A percentile compares a stretch with the other conserved stretches of the same genome.
Evolutionary conservation across 1,284 basidiomycete species (phyloP).

Genomic region (Stygiomarasmius scandens): DNA sequence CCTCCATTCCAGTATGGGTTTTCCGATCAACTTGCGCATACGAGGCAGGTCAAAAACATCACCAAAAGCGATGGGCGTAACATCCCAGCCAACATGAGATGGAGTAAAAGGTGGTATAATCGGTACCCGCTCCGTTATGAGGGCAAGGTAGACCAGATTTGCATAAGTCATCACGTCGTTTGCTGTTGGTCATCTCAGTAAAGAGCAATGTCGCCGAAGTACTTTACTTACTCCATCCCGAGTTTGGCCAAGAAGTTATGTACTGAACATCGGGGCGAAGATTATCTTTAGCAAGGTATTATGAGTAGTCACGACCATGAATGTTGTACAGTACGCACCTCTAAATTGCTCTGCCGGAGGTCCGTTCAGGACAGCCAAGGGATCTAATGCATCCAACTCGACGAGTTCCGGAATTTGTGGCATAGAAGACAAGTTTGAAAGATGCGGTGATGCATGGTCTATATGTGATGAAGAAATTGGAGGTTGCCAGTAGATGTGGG

Average conservation of each 20-base stretch:
- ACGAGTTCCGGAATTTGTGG: not conserved
- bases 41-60: conserved; percentile 55
- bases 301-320: not conserved
- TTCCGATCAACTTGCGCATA: conserved; percentile 42
- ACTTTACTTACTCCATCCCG: not conserved
- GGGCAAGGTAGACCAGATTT: conserved; percentile 68
- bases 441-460: not conserved
- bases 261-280: conserved; percentile 12
- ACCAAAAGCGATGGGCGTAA: conserved; percentile 49
- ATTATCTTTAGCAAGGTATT: conserved; percentile 30
- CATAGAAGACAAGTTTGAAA: not conserved
- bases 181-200: conserved; percentile 44
- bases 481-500: not conserved
- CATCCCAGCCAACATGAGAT: conserved; percentile 58
- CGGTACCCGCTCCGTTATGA: conserved; percentile 65
- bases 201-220: too few relatives aligned
- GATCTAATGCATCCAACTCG: conserved; percentile 26
- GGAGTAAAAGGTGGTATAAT: conserved; percentile 67
- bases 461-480: not conserved
- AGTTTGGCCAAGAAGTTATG: conserved; percentile 2
- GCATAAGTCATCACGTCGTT: conserved; percentile 74
- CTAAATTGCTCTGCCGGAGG: conserved; percentile 58
- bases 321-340: conserved; percentile 34
- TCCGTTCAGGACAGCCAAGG: conserved; percentile 42
- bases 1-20: conserved; percentile 57